Percentiles rank a stretch among this genome's conserved stretches.
Conservation (phyloP, 805 yeast species). For the Lipomyces orientalis region DNA sequence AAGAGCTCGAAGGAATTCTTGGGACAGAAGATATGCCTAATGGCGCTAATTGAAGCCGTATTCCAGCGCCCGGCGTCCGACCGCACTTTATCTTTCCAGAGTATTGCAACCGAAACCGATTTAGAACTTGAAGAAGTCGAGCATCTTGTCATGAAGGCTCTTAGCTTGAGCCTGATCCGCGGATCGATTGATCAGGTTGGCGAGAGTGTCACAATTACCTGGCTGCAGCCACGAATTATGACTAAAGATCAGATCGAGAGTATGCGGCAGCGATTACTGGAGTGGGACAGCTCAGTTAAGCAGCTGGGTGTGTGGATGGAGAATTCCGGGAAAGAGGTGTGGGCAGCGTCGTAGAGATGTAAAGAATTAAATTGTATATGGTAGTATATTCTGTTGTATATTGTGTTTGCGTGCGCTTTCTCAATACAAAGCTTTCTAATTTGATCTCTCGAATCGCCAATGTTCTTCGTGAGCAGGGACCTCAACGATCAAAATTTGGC, state of each 20-base stretch:
- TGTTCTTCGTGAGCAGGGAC: background rate
- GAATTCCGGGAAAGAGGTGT: conserved; percentile 58
- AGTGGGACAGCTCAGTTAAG: conserved; percentile 80
- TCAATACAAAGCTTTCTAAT: background rate
- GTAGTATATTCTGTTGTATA: conserved; percentile 6
- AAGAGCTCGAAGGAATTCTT: conserved; percentile 66
- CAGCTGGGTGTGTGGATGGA: conserved; percentile 67
- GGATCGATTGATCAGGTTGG: conserved; percentile 92
- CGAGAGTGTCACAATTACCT: conserved; percentile 75
- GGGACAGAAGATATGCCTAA: conserved; percentile 88
- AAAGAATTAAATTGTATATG: background rate
- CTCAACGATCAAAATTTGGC: background rate
- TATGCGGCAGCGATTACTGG: conserved; percentile 72
- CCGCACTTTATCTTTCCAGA: conserved; percentile 73
- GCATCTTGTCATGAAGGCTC: conserved; percentile 87
- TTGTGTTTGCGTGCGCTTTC: background rate
- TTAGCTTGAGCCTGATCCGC: conserved; percentile 78
- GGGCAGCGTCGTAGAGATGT: conserved; percentile 27
- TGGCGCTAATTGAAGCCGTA: conserved; percentile 87
- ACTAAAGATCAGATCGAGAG: conserved; percentile 76
- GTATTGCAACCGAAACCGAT: conserved; percentile 74
- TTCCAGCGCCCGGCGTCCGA: conserved; percentile 76
- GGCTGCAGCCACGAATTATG: conserved; percentile 97
- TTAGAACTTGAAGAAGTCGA: conserved; percentile 77
- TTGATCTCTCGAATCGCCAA: background rate